phyloP scores from a whole-genome alignment of 2,329 filamentous ascomycete genomes.

The Paracoccidioides brasiliensis region DNA sequence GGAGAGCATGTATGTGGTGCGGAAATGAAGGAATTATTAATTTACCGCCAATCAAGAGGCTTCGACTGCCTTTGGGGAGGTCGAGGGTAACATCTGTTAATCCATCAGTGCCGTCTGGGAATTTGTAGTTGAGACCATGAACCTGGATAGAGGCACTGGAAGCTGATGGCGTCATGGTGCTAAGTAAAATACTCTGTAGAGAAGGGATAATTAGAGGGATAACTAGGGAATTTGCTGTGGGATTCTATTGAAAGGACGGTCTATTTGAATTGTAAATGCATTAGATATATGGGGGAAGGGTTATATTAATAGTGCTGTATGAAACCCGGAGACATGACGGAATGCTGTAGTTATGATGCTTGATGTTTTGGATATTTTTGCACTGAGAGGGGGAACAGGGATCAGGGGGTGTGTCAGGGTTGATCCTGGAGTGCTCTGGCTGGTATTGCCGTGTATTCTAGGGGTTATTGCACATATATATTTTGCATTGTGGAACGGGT shows the following conservation, averaged over 20 bases:
- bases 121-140: slow-evolving; percentile 69
- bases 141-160: slow-evolving; percentile 54
- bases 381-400: background rate
- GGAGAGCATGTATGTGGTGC: background rate
- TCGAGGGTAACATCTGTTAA: slow-evolving; percentile 59
- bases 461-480: too few relatives aligned
- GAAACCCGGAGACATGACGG: background rate
- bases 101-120: slow-evolving; percentile 73
- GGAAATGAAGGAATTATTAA: slow-evolving; percentile 1
- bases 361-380: too few relatives aligned
- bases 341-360: background rate
- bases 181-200: too few relatives aligned
- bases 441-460: background rate
- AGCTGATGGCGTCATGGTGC: slow-evolving; percentile 5
- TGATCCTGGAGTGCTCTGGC: background rate
- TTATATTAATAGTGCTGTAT: background rate
- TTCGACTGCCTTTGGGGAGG: slow-evolving; percentile 72
- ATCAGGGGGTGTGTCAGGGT: background rate
- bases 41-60: slow-evolving; percentile 73
- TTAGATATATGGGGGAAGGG: background rate
- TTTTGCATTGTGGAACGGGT: background rate
- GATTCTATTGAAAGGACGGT: background rate
- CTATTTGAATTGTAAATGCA: background rate
- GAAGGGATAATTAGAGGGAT: too few relatives aligned
- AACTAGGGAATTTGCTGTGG: too few relatives aligned